Evolutionary conservation across 371 early-diverging fungal genomes (phyloP).

Genomic region (Mucor irregularis): DNA sequence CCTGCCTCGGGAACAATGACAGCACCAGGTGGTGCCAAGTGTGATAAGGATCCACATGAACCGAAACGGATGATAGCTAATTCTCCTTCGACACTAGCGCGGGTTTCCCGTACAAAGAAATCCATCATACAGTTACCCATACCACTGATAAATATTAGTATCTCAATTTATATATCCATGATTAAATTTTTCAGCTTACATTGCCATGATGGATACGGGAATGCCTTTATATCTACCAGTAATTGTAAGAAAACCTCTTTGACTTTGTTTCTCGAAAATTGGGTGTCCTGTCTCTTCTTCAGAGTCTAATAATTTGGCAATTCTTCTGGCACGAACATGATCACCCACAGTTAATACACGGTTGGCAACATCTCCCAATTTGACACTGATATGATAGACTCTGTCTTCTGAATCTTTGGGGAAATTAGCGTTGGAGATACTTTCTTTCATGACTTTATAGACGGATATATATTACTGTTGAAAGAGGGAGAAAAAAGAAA

Average conservation of each 20-base stretch:
- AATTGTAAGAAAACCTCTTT: constrained; percentile 89
- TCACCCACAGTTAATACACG: constrained; percentile 95
- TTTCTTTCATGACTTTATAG: constrained; percentile 44
- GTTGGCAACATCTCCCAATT: constrained; percentile 85
- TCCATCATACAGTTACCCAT: constrained; percentile 93
- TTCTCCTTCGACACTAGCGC: constrained; percentile 84
- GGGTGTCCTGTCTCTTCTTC: constrained; percentile 53
- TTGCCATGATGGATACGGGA: constrained; percentile 87
- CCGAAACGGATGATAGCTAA: constrained; percentile 87
- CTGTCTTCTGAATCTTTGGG: constrained; percentile 79
- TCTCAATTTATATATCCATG: not conserved
- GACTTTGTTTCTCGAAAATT: constrained; percentile 63
- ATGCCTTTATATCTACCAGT: constrained; percentile 84
- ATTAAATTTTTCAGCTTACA: constrained; percentile 38
- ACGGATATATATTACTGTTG: not conserved
- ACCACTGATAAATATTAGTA: constrained; percentile 28
- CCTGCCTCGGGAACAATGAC: constrained; percentile 77
- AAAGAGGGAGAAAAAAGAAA: constrained; percentile 7
- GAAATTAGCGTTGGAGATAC: constrained; percentile 78
- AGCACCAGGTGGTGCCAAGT: constrained; percentile 63
- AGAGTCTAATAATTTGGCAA: constrained; percentile 65
- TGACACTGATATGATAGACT: constrained; percentile 87
- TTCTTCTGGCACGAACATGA: constrained; percentile 70
- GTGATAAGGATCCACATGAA: constrained; percentile 83
- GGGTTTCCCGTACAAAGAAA: constrained; percentile 89